A percentile compares a stretch with the other conserved stretches of the same genome.
Evolutionary conservation across 805 yeast genomes (phyloP).

Genomic region (Starmerella riodocensis): DNA sequence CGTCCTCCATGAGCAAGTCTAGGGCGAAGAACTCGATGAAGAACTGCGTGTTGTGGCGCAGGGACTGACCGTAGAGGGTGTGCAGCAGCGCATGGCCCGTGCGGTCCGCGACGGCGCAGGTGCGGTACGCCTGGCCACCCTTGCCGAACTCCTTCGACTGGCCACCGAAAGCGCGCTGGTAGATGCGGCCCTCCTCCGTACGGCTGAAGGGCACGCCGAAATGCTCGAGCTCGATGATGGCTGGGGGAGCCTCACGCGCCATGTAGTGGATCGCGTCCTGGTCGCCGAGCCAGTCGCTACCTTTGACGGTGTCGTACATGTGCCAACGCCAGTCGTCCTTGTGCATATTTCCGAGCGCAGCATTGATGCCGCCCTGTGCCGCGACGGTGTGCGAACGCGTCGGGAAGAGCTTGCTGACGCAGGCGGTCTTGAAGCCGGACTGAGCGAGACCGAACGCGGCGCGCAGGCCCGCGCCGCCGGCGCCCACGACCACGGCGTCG

Average conservation of each 20-base stretch:
- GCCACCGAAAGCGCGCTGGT: slow-evolving; percentile 99
- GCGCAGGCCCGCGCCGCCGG: slow-evolving; percentile 98
- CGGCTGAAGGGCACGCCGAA: slow-evolving; percentile 97
- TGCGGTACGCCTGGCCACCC: slow-evolving; percentile 98
- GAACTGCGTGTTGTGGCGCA: slow-evolving; percentile 93
- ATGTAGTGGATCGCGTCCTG: slow-evolving; percentile 98
- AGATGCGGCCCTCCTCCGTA: slow-evolving; percentile 89
- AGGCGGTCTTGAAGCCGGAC: slow-evolving; percentile 94
- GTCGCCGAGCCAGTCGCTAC: slow-evolving; percentile 98
- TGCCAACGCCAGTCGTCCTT: slow-evolving; percentile 99
- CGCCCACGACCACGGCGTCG: slow-evolving; percentile 96
- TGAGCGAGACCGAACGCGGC: slow-evolving; percentile 97
- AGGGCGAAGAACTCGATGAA: slow-evolving; percentile 94
- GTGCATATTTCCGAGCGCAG: slow-evolving; percentile 98
- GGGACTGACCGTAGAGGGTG: slow-evolving; percentile 89
- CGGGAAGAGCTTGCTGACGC: slow-evolving; percentile 92
- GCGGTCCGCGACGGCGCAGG: slow-evolving; percentile 99
- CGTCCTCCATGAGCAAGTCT: slow-evolving; percentile 88
- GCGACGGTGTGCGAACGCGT: slow-evolving; percentile 98
- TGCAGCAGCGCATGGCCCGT: slow-evolving; percentile 96
- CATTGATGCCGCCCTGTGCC: slow-evolving; percentile 99
- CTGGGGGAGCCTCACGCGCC: slow-evolving; percentile 95
- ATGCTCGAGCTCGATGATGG: slow-evolving; percentile 93
- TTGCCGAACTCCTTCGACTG: slow-evolving; percentile 90
- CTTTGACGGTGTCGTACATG: slow-evolving; percentile 98